These are phyloP conservation scores for Lactarius psammicola DNA, from an alignment of 768 basidiomycete species.

Conservation along the genomic window DNA sequence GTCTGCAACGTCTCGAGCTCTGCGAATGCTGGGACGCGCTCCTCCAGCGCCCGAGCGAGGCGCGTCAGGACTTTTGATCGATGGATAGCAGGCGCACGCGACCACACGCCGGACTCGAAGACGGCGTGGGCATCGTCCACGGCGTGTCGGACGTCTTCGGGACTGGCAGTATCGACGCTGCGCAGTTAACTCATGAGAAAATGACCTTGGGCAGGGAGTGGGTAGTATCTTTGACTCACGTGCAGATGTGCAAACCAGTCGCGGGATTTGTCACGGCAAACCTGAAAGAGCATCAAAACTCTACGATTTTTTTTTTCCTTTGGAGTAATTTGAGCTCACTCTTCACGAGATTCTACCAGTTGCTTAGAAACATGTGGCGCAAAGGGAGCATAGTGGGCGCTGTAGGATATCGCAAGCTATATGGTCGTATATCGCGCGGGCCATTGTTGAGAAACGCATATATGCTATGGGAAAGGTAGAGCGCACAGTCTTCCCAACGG, in stretches of 20 bases:
- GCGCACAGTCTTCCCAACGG: constrained; percentile 2
- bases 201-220: not conserved
- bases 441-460: not conserved
- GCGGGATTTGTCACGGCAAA: constrained; percentile 66
- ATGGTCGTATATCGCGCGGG: not conserved
- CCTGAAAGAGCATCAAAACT: constrained; percentile 34
- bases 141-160: constrained; percentile 49
- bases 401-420: constrained; percentile 12
- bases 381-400: constrained; percentile 19
- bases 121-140: constrained; percentile 55
- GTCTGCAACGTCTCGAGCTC: constrained; percentile 72
- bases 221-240: constrained; percentile 37
- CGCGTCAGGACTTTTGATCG: constrained; percentile 66
- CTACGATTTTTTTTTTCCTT: too few species aligned
- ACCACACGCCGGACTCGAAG: constrained; percentile 73
- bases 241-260: constrained; percentile 56
- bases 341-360: constrained; percentile 11
- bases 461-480: not conserved
- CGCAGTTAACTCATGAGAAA: not conserved
- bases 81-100: constrained; percentile 51
- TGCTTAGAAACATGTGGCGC: constrained; percentile 6
- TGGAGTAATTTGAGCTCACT: not conserved
- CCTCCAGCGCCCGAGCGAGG: constrained; percentile 62
- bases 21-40: constrained; percentile 56
- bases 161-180: constrained; percentile 56